A percentile compares a stretch with the other conserved stretches of the same genome.
Conservation (phyloP, 2,329 filamentous ascomycete genomes). For the Talaromyces islandicus region DNA sequence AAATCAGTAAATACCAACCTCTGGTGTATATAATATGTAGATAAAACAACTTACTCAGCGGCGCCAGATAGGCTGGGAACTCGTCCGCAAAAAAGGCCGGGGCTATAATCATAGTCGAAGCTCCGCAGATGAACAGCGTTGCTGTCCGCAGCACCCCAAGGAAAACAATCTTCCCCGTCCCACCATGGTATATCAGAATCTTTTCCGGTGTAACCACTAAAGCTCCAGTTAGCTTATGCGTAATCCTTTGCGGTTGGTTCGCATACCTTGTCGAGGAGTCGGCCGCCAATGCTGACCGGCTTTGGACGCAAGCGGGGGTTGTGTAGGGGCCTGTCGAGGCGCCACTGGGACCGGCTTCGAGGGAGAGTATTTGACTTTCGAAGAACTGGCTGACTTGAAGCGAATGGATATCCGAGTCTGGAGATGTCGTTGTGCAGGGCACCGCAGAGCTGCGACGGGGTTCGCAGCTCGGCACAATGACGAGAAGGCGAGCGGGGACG, state of each 20-base stretch:
- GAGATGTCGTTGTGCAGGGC: neutral
- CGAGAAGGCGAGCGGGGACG: neutral
- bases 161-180: slow-evolving; percentile 60
- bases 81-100: slow-evolving; percentile 50
- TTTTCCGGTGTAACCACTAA: slow-evolving; percentile 30
- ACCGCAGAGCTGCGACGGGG: neutral
- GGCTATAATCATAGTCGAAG: slow-evolving; percentile 59
- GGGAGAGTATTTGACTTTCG: slow-evolving; percentile 1
- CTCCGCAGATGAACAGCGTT: slow-evolving; percentile 62
- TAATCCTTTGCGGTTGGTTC: neutral
- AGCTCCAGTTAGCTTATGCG: neutral
- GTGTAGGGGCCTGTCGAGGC: neutral
- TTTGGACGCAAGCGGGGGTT: neutral
- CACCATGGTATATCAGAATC: slow-evolving; percentile 70
- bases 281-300: slow-evolving; percentile 15
- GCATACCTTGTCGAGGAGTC: slow-evolving; percentile 23
- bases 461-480: slow-evolving; percentile 4
- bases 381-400: neutral
- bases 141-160: slow-evolving; percentile 66
- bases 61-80: slow-evolving; percentile 36
- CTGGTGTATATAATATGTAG: too few relatives aligned
- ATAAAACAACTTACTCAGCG: slow-evolving; percentile 29
- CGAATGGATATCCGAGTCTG: neutral
- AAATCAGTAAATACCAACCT: neutral
- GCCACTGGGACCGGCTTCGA: neutral